Base-by-base conservation (phyloP, 2,329 filamentous ascomycete genomes). In the Fusarium cyanostomum region DNA sequence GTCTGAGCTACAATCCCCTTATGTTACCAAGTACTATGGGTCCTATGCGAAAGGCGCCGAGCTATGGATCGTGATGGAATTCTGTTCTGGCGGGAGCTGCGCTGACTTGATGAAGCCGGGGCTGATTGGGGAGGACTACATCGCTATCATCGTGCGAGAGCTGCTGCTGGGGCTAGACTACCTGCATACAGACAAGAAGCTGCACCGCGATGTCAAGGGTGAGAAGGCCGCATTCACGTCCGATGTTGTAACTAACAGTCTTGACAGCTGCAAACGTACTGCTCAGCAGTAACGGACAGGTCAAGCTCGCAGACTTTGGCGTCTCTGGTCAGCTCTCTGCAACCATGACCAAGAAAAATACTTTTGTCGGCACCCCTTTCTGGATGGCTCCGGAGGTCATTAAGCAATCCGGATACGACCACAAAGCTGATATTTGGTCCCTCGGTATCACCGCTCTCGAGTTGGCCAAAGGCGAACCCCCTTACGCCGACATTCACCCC, bases 331-430 rank as follows among this genome's bases (percentile, higher is more conserved):
- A 98, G 78, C 84, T 98, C 18, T 96, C 94, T 9, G 94, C 94
- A 7, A 99, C 94, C 45, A 98, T 98, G 94, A 97, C 94, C 62
- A 98, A 98, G 84, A 98, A 98, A 81, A 98, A 98, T 75, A 98
- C 94, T 0, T 99, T 98, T 76, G 94, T 99, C 28, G 95, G 95
- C 30, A 98, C 94, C 0, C 94, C 95, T 1, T 99, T 98, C 75
- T 99, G 95, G 95, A 99, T 99, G 94, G 94, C 95, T 3, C 94
- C 94, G 10, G 94, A 99, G 79, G 94, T 98, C 52, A 99, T 99
- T 77, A 97, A 97, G 79, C 94, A 99, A 77, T 96, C 93, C 56
- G 94, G 94, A 44, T 97, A 98, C 80, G 94, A 97, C 76, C 92
- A 96, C 80, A 97, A 97, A 79, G 94, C 94, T 39, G 94, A 98